phyloP scores from a whole-genome alignment of 331 rosid genomes.

The Quercus phellos region DNA sequence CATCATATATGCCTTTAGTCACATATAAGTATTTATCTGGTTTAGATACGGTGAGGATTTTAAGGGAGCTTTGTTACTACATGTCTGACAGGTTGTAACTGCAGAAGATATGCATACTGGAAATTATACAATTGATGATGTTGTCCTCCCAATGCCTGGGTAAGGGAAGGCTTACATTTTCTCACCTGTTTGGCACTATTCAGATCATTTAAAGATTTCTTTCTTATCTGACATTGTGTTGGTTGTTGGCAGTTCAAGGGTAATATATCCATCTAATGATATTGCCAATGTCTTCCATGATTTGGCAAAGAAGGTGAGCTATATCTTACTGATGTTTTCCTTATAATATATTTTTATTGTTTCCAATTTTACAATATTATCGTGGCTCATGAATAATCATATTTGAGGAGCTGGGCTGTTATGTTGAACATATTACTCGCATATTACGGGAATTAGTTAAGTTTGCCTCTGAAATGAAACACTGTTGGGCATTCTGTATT shows the following conservation, averaged over 20 bases:
- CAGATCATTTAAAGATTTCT: slow-evolving; percentile 3
- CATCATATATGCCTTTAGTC: not conserved
- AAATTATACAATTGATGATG: slow-evolving; percentile 67
- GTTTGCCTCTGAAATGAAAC: not conserved
- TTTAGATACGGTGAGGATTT: slow-evolving; percentile 5
- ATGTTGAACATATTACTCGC: not conserved
- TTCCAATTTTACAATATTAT: not conserved
- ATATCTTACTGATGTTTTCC: not conserved
- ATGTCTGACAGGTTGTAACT: slow-evolving; percentile 54
- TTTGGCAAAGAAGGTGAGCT: slow-evolving; percentile 69
- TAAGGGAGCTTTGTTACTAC: slow-evolving; percentile 3
- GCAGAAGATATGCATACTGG: slow-evolving; percentile 61
- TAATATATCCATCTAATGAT: slow-evolving; percentile 65
- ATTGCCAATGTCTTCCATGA: slow-evolving; percentile 66
- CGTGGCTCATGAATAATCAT: not conserved
- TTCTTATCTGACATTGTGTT: slow-evolving; percentile 14
- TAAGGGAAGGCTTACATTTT: slow-evolving; percentile 29
- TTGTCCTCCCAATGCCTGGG: slow-evolving; percentile 97
- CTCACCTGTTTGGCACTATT: not conserved
- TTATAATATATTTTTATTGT: not conserved
- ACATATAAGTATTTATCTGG: not conserved
- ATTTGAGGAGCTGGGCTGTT: not conserved
- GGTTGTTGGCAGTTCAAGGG: slow-evolving; percentile 60
- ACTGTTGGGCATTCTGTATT: not conserved
- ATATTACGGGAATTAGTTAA: not conserved